Conservation (phyloP, 768 basidiomycete species). For the Coprinopsis marcescibilis region DNA sequence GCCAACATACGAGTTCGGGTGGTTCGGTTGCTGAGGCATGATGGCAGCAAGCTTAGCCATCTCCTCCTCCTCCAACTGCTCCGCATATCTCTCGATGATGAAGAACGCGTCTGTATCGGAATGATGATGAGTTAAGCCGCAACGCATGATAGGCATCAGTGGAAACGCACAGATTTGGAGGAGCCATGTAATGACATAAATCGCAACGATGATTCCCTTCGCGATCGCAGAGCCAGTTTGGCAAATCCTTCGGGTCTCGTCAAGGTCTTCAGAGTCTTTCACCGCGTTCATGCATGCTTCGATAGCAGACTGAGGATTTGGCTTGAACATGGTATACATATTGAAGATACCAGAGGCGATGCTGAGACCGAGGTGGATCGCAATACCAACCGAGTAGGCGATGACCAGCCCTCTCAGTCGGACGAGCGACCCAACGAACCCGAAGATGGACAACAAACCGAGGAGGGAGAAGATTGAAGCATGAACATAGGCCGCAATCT, state of each 20-base stretch:
- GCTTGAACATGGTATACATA: conserved; percentile 43
- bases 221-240: conserved; percentile 34
- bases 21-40: conserved; percentile 7
- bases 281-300: conserved; percentile 32
- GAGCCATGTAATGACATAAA: conserved; percentile 48
- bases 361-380: conserved; percentile 40
- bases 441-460: conserved; percentile 42
- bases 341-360: conserved; percentile 43
- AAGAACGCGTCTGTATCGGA: conserved; percentile 40
- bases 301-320: conserved; percentile 31
- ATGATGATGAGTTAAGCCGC: conserved; percentile 7
- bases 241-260: conserved; percentile 32
- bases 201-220: conserved; percentile 36
- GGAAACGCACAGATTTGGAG: conserved; percentile 46
- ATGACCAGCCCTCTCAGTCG: conserved; percentile 37
- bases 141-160: conserved; percentile 5
- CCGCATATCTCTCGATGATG: conserved; percentile 46
- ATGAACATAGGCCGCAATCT: conserved; percentile 41
- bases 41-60: conserved; percentile 8
- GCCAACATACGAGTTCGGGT: conserved; percentile 3
- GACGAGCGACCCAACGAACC: conserved; percentile 43
- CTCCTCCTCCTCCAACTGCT: conserved; percentile 49
- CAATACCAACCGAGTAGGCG: conserved; percentile 37
- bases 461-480: conserved; percentile 43
- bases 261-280: conserved; percentile 14